Percentiles rank a stretch among this genome's conserved stretches.
phyloP scores from a whole-genome alignment of 139 green algal genomes.

The Eudorina sp. region DNA sequence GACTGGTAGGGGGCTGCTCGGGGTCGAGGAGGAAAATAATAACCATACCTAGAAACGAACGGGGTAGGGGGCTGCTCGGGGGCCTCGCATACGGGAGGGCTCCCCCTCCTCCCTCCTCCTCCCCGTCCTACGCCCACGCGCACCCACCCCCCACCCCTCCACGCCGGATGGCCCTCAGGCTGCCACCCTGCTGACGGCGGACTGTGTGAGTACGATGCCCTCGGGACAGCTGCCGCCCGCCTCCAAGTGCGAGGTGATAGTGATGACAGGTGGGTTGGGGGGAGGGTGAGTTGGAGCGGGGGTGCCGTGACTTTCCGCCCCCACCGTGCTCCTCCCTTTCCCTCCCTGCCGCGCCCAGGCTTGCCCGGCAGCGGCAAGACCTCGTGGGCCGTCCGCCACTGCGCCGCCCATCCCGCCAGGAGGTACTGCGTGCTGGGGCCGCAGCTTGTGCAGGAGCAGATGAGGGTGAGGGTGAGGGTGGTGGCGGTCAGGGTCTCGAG shows the following conservation, averaged over 20 bases:
- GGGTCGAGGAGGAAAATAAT: no score
- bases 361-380: constrained; percentile 66
- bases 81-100: neutral
- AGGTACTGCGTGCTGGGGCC: constrained; percentile 62
- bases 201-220: constrained; percentile 25
- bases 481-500: neutral
- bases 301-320: no score
- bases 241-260: constrained; percentile 17
- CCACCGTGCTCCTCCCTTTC: neutral
- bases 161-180: neutral
- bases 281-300: no score
- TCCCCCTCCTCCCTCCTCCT: neutral
- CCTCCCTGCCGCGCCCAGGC: no score
- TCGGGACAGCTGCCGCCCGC: neutral
- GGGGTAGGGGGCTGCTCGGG: no score
- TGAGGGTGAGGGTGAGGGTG: constrained; percentile 54
- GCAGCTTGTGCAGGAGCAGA: constrained; percentile 59
- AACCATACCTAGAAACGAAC: no score
- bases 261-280: constrained; percentile 6
- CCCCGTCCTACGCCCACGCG: neutral
- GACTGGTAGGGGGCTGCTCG: no score
- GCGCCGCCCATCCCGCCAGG: constrained; percentile 46
- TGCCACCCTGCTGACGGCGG: neutral
- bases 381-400: constrained; percentile 58
- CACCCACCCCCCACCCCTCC: neutral